Percentiles rank a stretch among this genome's conserved stretches.
Evolutionary conservation across 2,329 filamentous ascomycete species (phyloP).

Genomic region (Aureobasidium sp.): DNA sequence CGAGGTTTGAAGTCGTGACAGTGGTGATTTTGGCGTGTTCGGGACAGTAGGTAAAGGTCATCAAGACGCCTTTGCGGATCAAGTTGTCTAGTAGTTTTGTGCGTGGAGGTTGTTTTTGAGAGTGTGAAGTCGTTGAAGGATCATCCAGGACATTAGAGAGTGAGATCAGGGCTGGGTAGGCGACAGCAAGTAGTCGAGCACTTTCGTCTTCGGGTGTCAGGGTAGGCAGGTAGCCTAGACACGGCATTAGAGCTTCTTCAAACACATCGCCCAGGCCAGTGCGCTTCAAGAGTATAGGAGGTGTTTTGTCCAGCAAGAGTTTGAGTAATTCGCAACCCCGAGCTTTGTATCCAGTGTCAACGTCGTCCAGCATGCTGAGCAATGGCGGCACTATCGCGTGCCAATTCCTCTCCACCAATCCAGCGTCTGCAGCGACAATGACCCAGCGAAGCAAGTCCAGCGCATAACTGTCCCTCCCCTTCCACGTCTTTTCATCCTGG

Average conservation of each 20-base stretch:
- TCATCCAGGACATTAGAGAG: conserved; percentile 36
- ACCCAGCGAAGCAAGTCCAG: conserved; percentile 57
- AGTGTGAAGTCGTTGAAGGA: conserved; percentile 19
- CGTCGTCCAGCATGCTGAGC: conserved; percentile 61
- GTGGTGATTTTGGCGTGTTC: conserved; percentile 53
- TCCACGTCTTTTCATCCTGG: conserved; percentile 53
- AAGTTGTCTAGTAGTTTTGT: conserved; percentile 38
- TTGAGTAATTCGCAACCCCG: conserved; percentile 51
- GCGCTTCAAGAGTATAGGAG: conserved; percentile 46
- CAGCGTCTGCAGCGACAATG: conserved; percentile 45
- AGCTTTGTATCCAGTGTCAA: conserved; percentile 45
- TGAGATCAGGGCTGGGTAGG: conserved; percentile 60
- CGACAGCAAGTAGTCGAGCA: conserved; percentile 53
- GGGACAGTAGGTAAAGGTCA: conserved; percentile 48
- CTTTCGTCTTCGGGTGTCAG: conserved; percentile 70
- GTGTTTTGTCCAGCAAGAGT: conserved; percentile 50
- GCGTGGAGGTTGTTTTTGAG: conserved; percentile 22
- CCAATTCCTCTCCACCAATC: conserved; percentile 53
- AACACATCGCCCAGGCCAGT: conserved; percentile 64
- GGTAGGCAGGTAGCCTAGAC: conserved; percentile 68
- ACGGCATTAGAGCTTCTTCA: conserved; percentile 61
- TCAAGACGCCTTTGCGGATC: conserved; percentile 37
- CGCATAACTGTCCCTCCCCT: conserved; percentile 42
- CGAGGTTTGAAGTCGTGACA: conserved; percentile 48
- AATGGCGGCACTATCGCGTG: conserved; percentile 63